phyloP scores from a whole-genome alignment of 805 yeast genomes.

The Pichia paraexigua region DNA sequence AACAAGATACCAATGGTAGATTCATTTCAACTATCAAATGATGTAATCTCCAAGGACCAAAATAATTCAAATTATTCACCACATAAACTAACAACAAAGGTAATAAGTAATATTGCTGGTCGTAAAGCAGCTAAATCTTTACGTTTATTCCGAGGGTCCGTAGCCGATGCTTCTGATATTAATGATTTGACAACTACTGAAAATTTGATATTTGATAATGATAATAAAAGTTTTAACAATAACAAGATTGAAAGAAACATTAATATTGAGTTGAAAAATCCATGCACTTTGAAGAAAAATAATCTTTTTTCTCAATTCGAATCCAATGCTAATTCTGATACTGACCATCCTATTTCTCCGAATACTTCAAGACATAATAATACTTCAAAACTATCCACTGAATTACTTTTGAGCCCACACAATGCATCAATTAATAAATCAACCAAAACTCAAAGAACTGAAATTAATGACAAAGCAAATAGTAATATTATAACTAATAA shows the following conservation, averaged over 20 bases:
- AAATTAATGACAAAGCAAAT: neutral
- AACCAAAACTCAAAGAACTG: neutral
- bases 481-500: neutral
- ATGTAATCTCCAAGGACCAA: neutral
- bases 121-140: constrained; percentile 40
- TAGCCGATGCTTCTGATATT: neutral
- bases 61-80: constrained; percentile 1
- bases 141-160: constrained; percentile 36
- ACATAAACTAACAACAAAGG: constrained; percentile 5
- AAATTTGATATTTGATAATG: neutral
- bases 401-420: neutral
- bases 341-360: neutral
- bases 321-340: neutral
- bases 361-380: neutral
- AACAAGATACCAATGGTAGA: neutral
- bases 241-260: neutral
- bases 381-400: neutral
- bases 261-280: constrained; percentile 1
- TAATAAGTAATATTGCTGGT: constrained; percentile 24
- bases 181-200: neutral
- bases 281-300: constrained; percentile 1
- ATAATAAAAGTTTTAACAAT: neutral
- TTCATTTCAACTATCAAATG: neutral
- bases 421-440: neutral
- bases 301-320: neutral